Conservation (phyloP, 495 filamentous ascomycete genomes). For the Lichenothelia convexa region DNA sequence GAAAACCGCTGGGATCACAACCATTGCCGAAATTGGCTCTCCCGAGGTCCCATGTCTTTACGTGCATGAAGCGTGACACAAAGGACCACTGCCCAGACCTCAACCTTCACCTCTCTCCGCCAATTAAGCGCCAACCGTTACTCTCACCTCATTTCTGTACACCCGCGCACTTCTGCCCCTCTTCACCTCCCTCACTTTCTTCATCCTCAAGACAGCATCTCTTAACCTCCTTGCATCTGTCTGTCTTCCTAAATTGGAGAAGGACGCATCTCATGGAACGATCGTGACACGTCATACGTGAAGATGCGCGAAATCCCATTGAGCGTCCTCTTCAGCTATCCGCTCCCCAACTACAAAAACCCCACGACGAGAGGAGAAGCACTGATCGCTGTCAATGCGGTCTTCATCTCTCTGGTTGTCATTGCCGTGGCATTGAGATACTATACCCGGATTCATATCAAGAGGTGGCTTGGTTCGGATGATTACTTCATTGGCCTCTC, state of each 20-base stretch:
- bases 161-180: neutral
- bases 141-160: neutral
- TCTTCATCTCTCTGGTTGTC: conserved; percentile 15
- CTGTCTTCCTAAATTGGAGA: neutral
- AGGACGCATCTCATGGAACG: neutral
- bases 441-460: conserved; percentile 15
- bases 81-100: no score
- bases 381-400: conserved; percentile 15
- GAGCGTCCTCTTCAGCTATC: conserved; percentile 11
- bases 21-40: no score
- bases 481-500: conserved; percentile 14
- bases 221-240: neutral
- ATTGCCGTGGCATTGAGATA: conserved; percentile 9
- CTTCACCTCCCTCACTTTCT: neutral
- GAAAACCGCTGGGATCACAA: no score
- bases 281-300: no score
- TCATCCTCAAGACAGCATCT: neutral
- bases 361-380: conserved; percentile 14
- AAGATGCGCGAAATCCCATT: conserved; percentile 16
- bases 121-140: no score
- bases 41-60: no score
- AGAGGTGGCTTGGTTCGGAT: conserved; percentile 16
- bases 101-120: no score
- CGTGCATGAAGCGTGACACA: no score
- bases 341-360: conserved; percentile 15